Evolutionary conservation across 2,329 filamentous ascomycete genomes (phyloP).

Genomic region (Ceratocystis variospora): DNA sequence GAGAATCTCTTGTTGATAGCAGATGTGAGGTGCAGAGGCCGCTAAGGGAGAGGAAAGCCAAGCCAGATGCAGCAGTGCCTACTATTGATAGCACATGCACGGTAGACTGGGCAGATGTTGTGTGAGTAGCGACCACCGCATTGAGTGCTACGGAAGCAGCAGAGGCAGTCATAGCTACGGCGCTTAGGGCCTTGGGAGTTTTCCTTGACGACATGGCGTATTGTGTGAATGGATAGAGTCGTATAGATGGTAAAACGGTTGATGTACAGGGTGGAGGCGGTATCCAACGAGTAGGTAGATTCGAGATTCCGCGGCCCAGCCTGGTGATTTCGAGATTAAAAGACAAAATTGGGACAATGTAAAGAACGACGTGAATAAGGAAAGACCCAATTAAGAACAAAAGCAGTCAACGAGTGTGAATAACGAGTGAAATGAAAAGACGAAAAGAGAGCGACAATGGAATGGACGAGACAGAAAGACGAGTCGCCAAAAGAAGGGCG

Average conservation of each 20-base stretch:
- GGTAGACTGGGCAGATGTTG: slow-evolving; percentile 12
- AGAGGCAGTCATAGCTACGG: slow-evolving; percentile 13
- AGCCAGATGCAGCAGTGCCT: slow-evolving; percentile 13
- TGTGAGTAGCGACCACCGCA: slow-evolving; percentile 10
- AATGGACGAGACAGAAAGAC: background rate
- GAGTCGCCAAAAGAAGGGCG: background rate
- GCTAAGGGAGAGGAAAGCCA: slow-evolving; percentile 11
- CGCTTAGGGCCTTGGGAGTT: slow-evolving; percentile 11
- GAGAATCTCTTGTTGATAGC: background rate
- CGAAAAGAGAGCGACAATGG: background rate
- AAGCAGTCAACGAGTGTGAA: background rate
- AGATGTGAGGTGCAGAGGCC: slow-evolving; percentile 11
- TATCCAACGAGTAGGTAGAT: background rate
- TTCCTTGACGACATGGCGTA: slow-evolving; percentile 9
- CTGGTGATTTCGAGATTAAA: background rate
- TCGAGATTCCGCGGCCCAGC: slow-evolving; percentile 4
- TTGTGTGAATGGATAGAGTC: slow-evolving; percentile 2
- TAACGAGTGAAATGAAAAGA: background rate
- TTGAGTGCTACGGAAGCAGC: slow-evolving; percentile 14
- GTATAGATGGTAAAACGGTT: background rate
- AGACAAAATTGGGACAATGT: background rate
- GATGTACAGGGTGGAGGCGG: background rate
- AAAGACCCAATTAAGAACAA: background rate
- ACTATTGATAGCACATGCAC: slow-evolving; percentile 16
- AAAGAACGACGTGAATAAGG: background rate